Evolutionary conservation across 2,329 filamentous ascomycete species (phyloP).

Genomic region (Septoria petroselini): DNA sequence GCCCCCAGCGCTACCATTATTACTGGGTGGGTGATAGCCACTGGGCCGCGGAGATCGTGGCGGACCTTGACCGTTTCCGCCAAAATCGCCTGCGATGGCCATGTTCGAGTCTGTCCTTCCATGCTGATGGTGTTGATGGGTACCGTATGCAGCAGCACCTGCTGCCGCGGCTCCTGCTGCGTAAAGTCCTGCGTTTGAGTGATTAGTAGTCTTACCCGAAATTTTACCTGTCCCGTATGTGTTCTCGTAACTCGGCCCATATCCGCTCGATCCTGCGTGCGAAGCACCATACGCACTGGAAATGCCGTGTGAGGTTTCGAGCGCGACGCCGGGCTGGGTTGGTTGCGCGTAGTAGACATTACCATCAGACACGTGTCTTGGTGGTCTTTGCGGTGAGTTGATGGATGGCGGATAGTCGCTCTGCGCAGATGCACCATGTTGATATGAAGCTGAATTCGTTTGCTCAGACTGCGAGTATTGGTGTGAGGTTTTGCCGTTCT

Average conservation of each 20-base stretch:
- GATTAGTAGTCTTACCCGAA: conserved; percentile 45
- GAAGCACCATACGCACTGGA: conserved; percentile 9
- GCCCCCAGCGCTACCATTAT: conserved; percentile 15
- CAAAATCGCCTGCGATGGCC: conserved; percentile 19
- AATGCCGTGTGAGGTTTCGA: conserved; percentile 11
- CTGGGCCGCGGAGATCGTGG: conserved; percentile 22
- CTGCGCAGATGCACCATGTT: conserved; percentile 12
- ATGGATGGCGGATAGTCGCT: conserved; percentile 15
- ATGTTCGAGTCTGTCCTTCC: conserved; percentile 19
- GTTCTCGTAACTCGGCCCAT: conserved; percentile 13
- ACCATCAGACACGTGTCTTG: conserved; percentile 24
- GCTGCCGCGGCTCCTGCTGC: conserved; percentile 49
- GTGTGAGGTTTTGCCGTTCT: conserved; percentile 14
- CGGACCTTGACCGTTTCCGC: conserved; percentile 24
- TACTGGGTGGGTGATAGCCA: conserved; percentile 20
- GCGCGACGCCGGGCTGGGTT: conserved; percentile 6
- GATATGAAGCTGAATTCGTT: conserved; percentile 6
- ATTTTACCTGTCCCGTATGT: conserved; percentile 22
- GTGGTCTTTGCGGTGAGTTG: conserved; percentile 7
- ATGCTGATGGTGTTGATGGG: conserved; percentile 40
- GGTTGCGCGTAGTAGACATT: conserved; percentile 22
- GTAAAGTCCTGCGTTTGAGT: conserved; percentile 46
- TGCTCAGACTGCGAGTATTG: conserved; percentile 16
- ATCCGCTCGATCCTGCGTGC: conserved; percentile 5
- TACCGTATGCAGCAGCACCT: conserved; percentile 42